Evolutionary conservation across 2,329 filamentous ascomycete genomes (phyloP).

Genomic region (Penicillium hesseltinei): DNA sequence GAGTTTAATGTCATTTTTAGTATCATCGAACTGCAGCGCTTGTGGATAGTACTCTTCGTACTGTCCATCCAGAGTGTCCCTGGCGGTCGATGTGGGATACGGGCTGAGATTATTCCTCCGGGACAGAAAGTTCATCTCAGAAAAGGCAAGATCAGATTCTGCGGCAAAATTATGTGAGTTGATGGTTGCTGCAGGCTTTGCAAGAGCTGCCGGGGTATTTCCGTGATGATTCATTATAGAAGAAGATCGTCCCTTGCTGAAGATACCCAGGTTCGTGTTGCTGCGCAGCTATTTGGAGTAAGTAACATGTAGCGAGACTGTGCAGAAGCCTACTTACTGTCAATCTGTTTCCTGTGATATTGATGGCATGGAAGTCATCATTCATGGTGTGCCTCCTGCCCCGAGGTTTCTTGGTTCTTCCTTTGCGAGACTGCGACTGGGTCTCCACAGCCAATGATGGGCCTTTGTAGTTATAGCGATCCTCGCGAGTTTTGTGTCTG

Average conservation of each 20-base stretch:
- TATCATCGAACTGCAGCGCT: not conserved
- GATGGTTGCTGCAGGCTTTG: not conserved
- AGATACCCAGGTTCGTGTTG: slow-evolving; percentile 31
- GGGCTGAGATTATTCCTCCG: slow-evolving; percentile 1
- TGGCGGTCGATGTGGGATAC: not conserved
- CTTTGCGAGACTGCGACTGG: slow-evolving; percentile 3
- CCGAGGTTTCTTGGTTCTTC: slow-evolving; percentile 26
- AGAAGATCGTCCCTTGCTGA: slow-evolving; percentile 38
- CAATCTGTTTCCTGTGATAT: slow-evolving; percentile 53
- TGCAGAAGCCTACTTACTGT: slow-evolving; percentile 44
- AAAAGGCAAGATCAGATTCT: slow-evolving; percentile 24
- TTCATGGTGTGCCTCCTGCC: slow-evolving; percentile 47
- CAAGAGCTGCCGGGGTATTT: slow-evolving; percentile 10
- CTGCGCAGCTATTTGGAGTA: slow-evolving; percentile 24
- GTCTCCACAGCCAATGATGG: slow-evolving; percentile 1
- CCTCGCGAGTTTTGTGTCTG: slow-evolving; percentile 56
- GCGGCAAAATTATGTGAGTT: not conserved
- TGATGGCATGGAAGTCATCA: slow-evolving; percentile 56
- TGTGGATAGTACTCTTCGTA: not conserved
- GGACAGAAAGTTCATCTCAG: slow-evolving; percentile 23
- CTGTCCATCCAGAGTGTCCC: not conserved
- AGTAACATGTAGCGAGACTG: not conserved
- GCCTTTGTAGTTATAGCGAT: slow-evolving; percentile 54
- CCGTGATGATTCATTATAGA: slow-evolving; percentile 26
- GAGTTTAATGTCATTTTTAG: not conserved